Conservation (phyloP, 2,329 filamentous ascomycete genomes). For the Penicillium psychrosexuale region DNA sequence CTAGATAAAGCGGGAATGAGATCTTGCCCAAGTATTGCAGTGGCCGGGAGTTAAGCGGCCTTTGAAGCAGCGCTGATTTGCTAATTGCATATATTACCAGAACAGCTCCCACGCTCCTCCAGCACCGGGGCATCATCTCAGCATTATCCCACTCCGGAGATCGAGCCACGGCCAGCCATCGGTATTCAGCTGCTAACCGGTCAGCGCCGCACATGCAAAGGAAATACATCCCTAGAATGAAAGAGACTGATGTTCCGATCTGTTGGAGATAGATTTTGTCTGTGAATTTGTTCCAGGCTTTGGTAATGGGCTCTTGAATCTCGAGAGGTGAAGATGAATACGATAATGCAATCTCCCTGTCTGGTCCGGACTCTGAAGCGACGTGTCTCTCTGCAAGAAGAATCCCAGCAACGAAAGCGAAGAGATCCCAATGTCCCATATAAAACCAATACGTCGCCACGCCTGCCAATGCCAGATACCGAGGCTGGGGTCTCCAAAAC, state of each 20-base stretch:
- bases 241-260: background rate
- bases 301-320: background rate
- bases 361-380: background rate
- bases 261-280: background rate
- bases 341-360: background rate
- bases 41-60: background rate
- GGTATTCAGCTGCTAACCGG: background rate
- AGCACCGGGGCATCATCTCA: background rate
- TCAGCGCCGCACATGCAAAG: background rate
- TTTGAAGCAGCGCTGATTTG: background rate
- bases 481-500: background rate
- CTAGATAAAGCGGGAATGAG: conserved; percentile 2
- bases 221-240: conserved; percentile 1
- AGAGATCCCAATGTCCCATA: conserved; percentile 8
- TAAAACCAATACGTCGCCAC: conserved; percentile 2
- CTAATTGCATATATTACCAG: conserved; percentile 1
- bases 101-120: background rate
- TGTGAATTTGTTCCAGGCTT: background rate
- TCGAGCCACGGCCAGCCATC: background rate
- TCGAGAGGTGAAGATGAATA: background rate
- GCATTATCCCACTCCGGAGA: conserved; percentile 1
- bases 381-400: background rate
- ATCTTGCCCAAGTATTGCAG: conserved; percentile 3
- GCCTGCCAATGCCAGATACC: background rate
- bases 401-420: background rate